phyloP scores from a whole-genome alignment of 1,284 basidiomycete species.

The Anthracocystis panici-leucophaei region DNA sequence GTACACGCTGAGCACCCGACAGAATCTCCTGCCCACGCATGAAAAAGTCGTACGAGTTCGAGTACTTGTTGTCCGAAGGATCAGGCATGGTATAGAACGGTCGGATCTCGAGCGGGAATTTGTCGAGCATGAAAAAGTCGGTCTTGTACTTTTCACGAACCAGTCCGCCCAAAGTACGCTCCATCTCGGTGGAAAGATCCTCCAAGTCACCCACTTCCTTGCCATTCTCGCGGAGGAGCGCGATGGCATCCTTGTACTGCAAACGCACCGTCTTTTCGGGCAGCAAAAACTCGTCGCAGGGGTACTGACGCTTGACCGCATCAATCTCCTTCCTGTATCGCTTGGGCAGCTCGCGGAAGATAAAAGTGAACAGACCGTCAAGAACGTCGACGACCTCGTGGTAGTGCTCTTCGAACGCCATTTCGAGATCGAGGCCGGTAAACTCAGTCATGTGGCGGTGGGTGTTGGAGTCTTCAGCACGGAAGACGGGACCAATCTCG shows the following conservation, averaged over 20 bases:
- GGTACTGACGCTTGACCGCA: slow-evolving; percentile 85
- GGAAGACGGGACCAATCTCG: slow-evolving; percentile 93
- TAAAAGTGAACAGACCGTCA: slow-evolving; percentile 66
- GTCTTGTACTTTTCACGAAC: slow-evolving; percentile 69
- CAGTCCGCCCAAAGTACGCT: slow-evolving; percentile 60
- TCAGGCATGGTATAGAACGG: slow-evolving; percentile 70
- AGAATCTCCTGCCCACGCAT: slow-evolving; percentile 99
- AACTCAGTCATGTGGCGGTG: slow-evolving; percentile 99
- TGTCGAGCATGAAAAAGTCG: slow-evolving; percentile 69
- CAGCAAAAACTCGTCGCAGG: slow-evolving; percentile 74
- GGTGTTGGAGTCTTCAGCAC: slow-evolving; percentile 97
- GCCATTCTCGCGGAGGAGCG: slow-evolving; percentile 64
- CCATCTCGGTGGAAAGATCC: slow-evolving; percentile 68
- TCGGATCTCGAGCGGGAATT: slow-evolving; percentile 67
- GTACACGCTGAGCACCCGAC: slow-evolving; percentile 95
- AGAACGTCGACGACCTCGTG: slow-evolving; percentile 76
- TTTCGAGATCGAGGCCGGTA: slow-evolving; percentile 98
- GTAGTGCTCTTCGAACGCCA: slow-evolving; percentile 98
- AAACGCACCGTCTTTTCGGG: slow-evolving; percentile 64
- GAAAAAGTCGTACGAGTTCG: slow-evolving; percentile 99
- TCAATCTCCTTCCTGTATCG: slow-evolving; percentile 84
- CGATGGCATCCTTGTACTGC: slow-evolving; percentile 66
- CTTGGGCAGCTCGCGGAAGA: slow-evolving; percentile 71
- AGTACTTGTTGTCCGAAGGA: slow-evolving; percentile 73
- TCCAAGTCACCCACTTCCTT: slow-evolving; percentile 64